Conservation (phyloP, 2,329 filamentous ascomycete genomes). For the Aulographum hederae region DNA sequence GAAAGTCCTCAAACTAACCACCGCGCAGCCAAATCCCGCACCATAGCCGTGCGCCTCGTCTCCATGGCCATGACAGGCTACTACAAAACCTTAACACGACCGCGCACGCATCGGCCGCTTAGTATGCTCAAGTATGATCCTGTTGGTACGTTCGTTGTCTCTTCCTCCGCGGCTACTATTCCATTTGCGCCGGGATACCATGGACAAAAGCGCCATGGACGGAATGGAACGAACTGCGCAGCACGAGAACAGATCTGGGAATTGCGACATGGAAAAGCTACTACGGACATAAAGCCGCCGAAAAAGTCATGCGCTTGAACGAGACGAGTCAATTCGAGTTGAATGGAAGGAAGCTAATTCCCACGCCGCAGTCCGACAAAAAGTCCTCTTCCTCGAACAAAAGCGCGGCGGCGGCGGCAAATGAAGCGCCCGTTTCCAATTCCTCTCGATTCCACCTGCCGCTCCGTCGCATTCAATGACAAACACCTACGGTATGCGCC, state of each 20-base stretch:
- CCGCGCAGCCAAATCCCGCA: constrained; percentile 63
- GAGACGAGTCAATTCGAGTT: too few relatives aligned
- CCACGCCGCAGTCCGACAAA: constrained; percentile 54
- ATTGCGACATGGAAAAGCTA: too few relatives aligned
- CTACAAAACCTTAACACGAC: constrained; percentile 80
- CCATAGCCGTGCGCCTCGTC: constrained; percentile 81
- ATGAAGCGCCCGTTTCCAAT: too few relatives aligned
- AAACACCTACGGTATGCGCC: too few relatives aligned
- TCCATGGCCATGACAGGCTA: constrained; percentile 99
- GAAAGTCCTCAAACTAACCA: too few relatives aligned
- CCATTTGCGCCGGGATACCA: background rate
- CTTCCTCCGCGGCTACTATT: too few relatives aligned
- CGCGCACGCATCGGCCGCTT: constrained; percentile 63
- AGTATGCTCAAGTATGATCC: constrained; percentile 99
- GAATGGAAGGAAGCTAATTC: constrained; percentile 8
- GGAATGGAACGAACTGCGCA: constrained; percentile 1
- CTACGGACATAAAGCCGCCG: too few relatives aligned
- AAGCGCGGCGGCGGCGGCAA: constrained; percentile 47
- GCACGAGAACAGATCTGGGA: too few relatives aligned
- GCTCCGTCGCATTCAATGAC: too few relatives aligned
- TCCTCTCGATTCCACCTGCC: too few relatives aligned
- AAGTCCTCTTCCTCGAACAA: constrained; percentile 88
- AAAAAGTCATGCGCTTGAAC: too few relatives aligned
- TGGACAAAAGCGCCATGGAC: background rate
- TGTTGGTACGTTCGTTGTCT: constrained; percentile 47